A percentile compares a stretch with the other conserved stretches of the same genome.
These are phyloP conservation scores for Agrocybe praecox DNA, from an alignment of 768 basidiomycete species.

Conservation along the genomic window DNA sequence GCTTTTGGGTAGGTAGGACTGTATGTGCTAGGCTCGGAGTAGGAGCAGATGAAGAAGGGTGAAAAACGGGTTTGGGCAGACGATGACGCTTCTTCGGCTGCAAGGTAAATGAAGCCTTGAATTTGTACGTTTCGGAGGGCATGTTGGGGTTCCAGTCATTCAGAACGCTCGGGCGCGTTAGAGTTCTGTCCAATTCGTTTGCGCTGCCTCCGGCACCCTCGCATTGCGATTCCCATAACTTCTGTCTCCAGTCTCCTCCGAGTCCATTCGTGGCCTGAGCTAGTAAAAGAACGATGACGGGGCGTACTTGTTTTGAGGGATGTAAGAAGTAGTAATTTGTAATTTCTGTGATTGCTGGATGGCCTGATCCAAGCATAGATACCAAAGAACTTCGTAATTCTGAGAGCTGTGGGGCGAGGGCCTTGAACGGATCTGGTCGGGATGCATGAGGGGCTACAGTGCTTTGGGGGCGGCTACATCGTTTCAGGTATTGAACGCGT, in stretches of 20 bases:
- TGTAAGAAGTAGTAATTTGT: conserved; percentile 93
- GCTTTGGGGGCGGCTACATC: not conserved
- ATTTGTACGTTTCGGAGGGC: conserved; percentile 60
- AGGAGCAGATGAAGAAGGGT: conserved; percentile 18
- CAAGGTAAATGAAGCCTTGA: conserved; percentile 47
- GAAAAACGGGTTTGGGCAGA: conserved; percentile 30
- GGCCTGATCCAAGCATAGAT: conserved; percentile 77
- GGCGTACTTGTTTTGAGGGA: conserved; percentile 89
- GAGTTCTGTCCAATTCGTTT: conserved; percentile 68
- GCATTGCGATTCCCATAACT: conserved; percentile 54
- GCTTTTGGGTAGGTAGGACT: conserved; percentile 81
- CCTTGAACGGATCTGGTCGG: conserved; percentile 62
- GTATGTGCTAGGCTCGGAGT: conserved; percentile 14
- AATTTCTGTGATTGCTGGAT: conserved; percentile 81
- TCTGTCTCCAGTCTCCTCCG: conserved; percentile 60
- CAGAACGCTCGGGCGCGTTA: conserved; percentile 75
- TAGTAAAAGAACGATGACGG: conserved; percentile 84
- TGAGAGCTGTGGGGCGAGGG: conserved; percentile 69
- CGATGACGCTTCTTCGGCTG: conserved; percentile 20
- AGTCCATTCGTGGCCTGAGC: conserved; percentile 90
- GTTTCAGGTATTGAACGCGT: not conserved
- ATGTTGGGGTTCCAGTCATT: conserved; percentile 90
- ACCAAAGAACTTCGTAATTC: conserved; percentile 71
- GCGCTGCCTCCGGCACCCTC: conserved; percentile 44
- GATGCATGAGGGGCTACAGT: conserved; percentile 1